phyloP scores from a whole-genome alignment of 306 rosid genomes.

The Erythrophleum fordii region DNA sequence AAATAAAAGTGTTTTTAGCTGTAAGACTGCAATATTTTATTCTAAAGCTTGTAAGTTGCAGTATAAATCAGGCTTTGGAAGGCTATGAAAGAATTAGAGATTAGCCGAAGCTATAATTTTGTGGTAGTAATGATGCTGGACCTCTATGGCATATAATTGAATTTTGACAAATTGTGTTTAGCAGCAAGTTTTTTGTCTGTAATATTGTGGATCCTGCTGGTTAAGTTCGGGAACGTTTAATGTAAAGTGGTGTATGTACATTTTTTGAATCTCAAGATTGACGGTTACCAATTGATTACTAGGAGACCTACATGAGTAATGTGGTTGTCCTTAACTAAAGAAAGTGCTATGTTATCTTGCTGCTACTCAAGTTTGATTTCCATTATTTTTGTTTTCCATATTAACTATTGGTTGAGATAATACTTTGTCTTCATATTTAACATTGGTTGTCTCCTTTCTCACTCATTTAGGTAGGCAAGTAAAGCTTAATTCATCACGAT shows the following conservation, averaged over 20 bases:
- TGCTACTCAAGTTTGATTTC: neutral
- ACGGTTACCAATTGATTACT: constrained; percentile 3
- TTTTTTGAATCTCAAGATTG: neutral
- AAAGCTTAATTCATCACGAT: constrained; percentile 20
- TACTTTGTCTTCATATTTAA: neutral
- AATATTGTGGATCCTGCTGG: neutral
- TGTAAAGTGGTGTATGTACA: neutral
- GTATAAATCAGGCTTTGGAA: constrained; percentile 3
- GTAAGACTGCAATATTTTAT: neutral
- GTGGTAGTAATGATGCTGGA: too few relatives aligned
- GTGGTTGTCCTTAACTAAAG: constrained; percentile 11
- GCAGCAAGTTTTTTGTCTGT: neutral
- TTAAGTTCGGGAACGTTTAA: neutral
- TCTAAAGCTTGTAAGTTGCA: constrained; percentile 4
- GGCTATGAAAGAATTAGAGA: constrained; percentile 1
- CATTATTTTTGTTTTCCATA: neutral
- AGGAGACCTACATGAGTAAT: neutral
- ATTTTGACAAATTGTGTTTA: neutral
- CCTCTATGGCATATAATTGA: neutral
- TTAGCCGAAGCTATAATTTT: too few relatives aligned
- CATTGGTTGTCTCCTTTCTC: neutral
- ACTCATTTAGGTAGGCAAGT: neutral
- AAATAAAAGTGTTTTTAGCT: neutral
- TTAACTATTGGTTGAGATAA: neutral
- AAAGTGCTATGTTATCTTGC: neutral